Evolutionary conservation across 768 basidiomycete genomes (phyloP).

Genomic region (Termitomyces sp.): DNA sequence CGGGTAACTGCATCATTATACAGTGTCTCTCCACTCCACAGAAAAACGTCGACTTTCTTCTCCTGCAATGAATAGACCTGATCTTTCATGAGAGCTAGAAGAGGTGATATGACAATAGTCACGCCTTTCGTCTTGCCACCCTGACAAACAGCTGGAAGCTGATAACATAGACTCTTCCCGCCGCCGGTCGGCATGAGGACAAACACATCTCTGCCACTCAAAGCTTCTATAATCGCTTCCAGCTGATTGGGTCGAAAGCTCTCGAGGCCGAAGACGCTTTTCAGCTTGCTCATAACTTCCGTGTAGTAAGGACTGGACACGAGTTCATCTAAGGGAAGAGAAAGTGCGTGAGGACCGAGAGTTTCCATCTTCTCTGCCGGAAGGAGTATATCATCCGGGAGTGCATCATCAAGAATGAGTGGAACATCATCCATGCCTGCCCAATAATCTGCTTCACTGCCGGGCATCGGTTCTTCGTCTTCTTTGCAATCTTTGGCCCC

Average conservation of each 20-base stretch:
- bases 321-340: constrained; percentile 12
- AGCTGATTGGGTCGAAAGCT: constrained; percentile 81
- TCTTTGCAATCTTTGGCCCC: background rate
- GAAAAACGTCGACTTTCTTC: constrained; percentile 65
- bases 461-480: constrained; percentile 21
- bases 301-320: constrained; percentile 26
- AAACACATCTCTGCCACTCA: constrained; percentile 83
- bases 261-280: constrained; percentile 54
- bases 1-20: constrained; percentile 37
- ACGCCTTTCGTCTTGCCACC: constrained; percentile 72
- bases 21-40: constrained; percentile 56
- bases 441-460: constrained; percentile 47
- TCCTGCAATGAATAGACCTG: constrained; percentile 67
- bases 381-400: constrained; percentile 11
- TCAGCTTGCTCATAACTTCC: constrained; percentile 54
- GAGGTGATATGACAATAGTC: constrained; percentile 86
- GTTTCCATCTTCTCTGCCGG: constrained; percentile 15
- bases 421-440: constrained; percentile 36
- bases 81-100: constrained; percentile 85
- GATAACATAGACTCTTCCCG: constrained; percentile 84
- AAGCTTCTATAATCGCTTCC: constrained; percentile 75
- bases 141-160: constrained; percentile 84
- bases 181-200: constrained; percentile 97
- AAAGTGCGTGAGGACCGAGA: constrained; percentile 7
- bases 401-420: constrained; percentile 27